Evolutionary conservation across 768 basidiomycete genomes (phyloP).

Genomic region (Amanita rimosa): DNA sequence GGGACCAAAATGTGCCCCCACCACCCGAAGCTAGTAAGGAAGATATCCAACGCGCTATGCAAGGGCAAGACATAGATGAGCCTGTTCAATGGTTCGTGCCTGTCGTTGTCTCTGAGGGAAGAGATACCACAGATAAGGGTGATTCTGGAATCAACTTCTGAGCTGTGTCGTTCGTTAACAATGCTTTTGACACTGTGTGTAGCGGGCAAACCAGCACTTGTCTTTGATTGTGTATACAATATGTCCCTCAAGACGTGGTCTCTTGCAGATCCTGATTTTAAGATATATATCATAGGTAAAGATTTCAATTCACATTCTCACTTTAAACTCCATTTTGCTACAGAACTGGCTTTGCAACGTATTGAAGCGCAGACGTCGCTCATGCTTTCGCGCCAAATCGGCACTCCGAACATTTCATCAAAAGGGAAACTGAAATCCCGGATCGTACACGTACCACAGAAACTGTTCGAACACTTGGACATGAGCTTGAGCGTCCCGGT

Average conservation of each 20-base stretch:
- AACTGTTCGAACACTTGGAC: constrained; percentile 1
- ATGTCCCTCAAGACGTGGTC: constrained; percentile 45
- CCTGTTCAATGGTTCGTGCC: constrained; percentile 52
- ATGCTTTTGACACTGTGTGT: background rate
- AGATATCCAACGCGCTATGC: constrained; percentile 46
- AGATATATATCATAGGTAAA: constrained; percentile 61
- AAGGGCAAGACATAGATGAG: constrained; percentile 32
- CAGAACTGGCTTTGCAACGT: constrained; percentile 61
- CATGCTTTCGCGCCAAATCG: constrained; percentile 56
- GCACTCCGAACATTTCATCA: constrained; percentile 64
- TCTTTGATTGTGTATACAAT: constrained; percentile 68
- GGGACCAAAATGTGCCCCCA: constrained; percentile 56
- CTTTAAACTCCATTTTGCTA: too few relatives aligned
- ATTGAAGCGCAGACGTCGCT: constrained; percentile 51
- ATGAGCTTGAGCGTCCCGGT: background rate
- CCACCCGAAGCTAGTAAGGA: constrained; percentile 55
- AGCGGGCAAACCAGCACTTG: constrained; percentile 62
- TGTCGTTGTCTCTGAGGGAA: constrained; percentile 54
- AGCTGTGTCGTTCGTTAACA: background rate
- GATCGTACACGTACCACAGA: constrained; percentile 39
- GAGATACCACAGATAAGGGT: constrained; percentile 66
- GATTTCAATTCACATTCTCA: too few relatives aligned
- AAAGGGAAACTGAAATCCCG: constrained; percentile 62
- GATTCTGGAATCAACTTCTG: background rate
- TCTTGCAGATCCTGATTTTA: constrained; percentile 53